Conservation (phyloP, 2,329 filamentous ascomycete species). For the Geoglossum cookeanum region DNA sequence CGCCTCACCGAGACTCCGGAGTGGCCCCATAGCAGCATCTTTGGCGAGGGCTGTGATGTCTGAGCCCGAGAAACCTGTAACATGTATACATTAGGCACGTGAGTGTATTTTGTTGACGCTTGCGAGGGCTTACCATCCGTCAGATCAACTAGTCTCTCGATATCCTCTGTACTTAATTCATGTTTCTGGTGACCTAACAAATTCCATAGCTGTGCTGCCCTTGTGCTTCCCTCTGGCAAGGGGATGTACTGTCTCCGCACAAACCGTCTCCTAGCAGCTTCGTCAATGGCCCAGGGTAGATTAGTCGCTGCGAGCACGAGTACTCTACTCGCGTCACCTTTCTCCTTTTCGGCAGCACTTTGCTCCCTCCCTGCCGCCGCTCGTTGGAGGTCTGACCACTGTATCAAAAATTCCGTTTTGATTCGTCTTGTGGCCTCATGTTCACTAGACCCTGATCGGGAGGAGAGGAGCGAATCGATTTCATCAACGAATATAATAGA, state of each 20-base stretch:
- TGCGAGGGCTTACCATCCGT: constrained; percentile 51
- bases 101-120: background rate
- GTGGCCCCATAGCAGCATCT: constrained; percentile 91
- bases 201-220: constrained; percentile 58
- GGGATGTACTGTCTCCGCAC: constrained; percentile 92
- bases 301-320: constrained; percentile 92
- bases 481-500: constrained; percentile 98
- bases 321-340: constrained; percentile 70
- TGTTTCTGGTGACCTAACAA: constrained; percentile 80
- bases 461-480: constrained; percentile 82
- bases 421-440: constrained; percentile 86
- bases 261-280: constrained; percentile 77
- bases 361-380: constrained; percentile 74
- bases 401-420: constrained; percentile 94
- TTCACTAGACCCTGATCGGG: constrained; percentile 64
- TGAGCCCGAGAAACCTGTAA: constrained; percentile 83
- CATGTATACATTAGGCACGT: background rate
- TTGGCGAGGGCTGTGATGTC: constrained; percentile 95
- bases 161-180: constrained; percentile 49
- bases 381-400: constrained; percentile 86
- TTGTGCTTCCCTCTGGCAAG: constrained; percentile 66
- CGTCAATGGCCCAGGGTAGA: constrained; percentile 92
- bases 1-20: constrained; percentile 76
- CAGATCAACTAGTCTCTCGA: constrained; percentile 51
- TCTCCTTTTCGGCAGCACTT: constrained; percentile 43